These are phyloP conservation scores for Mallotus nudiflorus DNA, from an alignment of 345 rosid species.

Conservation along the genomic window DNA sequence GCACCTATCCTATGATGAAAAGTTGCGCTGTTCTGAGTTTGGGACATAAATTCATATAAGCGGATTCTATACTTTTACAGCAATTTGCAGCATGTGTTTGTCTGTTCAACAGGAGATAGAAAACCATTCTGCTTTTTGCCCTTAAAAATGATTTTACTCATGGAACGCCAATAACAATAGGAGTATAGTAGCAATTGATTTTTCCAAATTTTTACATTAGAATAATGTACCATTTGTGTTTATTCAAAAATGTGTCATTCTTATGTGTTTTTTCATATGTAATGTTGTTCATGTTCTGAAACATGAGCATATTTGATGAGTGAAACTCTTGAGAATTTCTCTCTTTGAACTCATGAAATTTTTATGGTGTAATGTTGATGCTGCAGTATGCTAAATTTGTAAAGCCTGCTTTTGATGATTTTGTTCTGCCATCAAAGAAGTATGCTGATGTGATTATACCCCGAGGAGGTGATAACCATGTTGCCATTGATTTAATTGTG, in stretches of 20 bases:
- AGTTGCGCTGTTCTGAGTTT: too few species aligned
- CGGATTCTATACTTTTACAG: constrained; percentile 1
- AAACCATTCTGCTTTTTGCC: neutral
- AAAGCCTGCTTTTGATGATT: constrained; percentile 99
- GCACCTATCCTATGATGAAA: too few species aligned
- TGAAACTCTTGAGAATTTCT: neutral
- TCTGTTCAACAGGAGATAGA: neutral
- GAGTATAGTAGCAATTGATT: neutral
- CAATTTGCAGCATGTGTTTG: neutral
- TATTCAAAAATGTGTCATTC: neutral
- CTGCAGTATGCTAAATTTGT: constrained; percentile 95
- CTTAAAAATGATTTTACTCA: neutral
- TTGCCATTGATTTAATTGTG: constrained; percentile 93
- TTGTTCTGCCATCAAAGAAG: constrained; percentile 92
- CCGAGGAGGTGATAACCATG: constrained; percentile 94
- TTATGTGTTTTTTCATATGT: neutral
- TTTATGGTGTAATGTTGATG: constrained; percentile 17
- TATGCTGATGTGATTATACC: constrained; percentile 96
- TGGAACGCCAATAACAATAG: neutral
- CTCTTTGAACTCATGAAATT: neutral
- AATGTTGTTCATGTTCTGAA: constrained; percentile 10
- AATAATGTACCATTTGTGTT: neutral
- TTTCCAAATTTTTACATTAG: neutral
- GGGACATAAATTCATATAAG: too few species aligned
- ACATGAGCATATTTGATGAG: neutral